Base-by-base conservation (phyloP, 2,329 filamentous ascomycete species). In the Huntiella decipiens region DNA sequence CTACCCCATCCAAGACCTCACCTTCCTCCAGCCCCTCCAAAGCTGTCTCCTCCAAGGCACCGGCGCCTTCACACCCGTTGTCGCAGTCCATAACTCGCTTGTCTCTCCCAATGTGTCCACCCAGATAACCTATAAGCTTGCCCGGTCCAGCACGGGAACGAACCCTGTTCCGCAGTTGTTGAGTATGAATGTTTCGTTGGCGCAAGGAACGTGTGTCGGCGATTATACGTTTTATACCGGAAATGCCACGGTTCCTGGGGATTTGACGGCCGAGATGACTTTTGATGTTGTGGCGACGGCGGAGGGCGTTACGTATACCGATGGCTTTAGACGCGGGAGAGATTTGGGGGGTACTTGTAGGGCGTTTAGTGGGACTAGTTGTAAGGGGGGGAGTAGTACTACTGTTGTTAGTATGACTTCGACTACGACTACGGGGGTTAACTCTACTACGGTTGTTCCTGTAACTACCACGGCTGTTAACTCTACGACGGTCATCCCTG, bases 1-100 rank as follows among this genome's bases (percentile, higher is more conserved):
- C 1, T 77, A 74, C 49, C 66, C 65, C 2, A 53, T 77, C 3
- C 64, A 70, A 41, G 73, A 77, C 54, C 66, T 59, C 5, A 57
- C 77, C 17, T 59, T 77, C 33, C 60, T 74, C 39, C 73, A 76
- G 56, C 61, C 58, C 15, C 65, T 68, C 1, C 72, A 77, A 54
- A 76, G 71, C 59, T 77, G 73, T 53, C 57, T 74, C 12, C 55
- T 64, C 4, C 60, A 64, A 35, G 58, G 56, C 1, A 53, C 57
- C 3, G 68, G 67, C 3, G 59, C 58, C 5, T 56, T 69, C 5
- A 68, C 62, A 4, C 56, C 68, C 13, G 60, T 62, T 1, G 68
- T 66, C 22, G 64, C 68, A 46, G 63, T 71, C 15, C 67, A 66
- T 48, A 71, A 70, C 53, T 67, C 70, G 47, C 58, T 64, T 12